Evolutionary conservation across 495 filamentous ascomycete species (phyloP).

Genomic region (Trichocladium uniseriatum): DNA sequence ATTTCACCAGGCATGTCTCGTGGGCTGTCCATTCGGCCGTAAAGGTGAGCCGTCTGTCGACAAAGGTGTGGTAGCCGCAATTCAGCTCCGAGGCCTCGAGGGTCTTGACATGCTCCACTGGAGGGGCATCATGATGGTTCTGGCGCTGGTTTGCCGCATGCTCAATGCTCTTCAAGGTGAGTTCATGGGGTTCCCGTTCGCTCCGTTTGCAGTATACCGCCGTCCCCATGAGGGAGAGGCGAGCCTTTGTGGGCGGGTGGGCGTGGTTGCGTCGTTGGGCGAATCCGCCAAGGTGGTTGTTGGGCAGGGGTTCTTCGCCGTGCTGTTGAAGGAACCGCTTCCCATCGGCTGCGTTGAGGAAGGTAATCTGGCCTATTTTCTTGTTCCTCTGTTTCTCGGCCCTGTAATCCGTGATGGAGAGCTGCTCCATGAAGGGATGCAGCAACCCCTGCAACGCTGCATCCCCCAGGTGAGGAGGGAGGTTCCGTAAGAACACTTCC

Average conservation of each 20-base stretch:
- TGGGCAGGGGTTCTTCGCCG: slow-evolving; percentile 1
- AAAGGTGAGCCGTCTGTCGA: slow-evolving; percentile 32
- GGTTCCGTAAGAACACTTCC: slow-evolving; percentile 34
- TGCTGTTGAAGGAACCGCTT: slow-evolving; percentile 27
- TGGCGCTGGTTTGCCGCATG: slow-evolving; percentile 18
- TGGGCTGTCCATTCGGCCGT: slow-evolving; percentile 34
- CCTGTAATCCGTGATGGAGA: slow-evolving; percentile 29
- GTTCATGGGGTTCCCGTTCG: slow-evolving; percentile 28
- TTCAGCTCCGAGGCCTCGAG: slow-evolving; percentile 29
- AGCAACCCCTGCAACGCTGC: slow-evolving; percentile 27
- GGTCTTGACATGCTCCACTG: slow-evolving; percentile 2
- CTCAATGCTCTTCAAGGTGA: slow-evolving; percentile 31
- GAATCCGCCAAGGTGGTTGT: neutral
- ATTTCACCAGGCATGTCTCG: slow-evolving; percentile 30
- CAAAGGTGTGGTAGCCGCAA: slow-evolving; percentile 45
- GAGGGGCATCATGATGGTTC: neutral
- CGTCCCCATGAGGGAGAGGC: slow-evolving; percentile 31
- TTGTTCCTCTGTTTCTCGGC: slow-evolving; percentile 27
- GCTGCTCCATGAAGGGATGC: slow-evolving; percentile 19
- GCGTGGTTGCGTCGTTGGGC: neutral
- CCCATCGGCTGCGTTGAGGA: slow-evolving; percentile 31
- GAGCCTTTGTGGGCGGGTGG: slow-evolving; percentile 12
- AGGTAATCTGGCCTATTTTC: slow-evolving; percentile 24
- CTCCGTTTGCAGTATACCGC: slow-evolving; percentile 37
- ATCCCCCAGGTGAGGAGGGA: slow-evolving; percentile 31